Conservation (phyloP, 2,329 filamentous ascomycete genomes). For the Fragosphaeria purpurea region DNA sequence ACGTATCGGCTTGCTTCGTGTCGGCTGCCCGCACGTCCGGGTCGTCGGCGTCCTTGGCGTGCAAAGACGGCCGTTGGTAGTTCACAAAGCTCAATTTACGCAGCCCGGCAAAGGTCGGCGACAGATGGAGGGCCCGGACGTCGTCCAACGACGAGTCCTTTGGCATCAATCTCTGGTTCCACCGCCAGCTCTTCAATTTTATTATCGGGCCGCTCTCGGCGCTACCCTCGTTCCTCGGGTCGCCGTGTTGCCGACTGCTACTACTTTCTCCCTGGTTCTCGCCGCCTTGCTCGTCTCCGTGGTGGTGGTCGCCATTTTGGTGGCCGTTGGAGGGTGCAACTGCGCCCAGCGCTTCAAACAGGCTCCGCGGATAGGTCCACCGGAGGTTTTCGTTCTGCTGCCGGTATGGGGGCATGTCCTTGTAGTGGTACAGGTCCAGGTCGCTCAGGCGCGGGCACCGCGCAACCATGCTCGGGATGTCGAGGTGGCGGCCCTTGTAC, state of each 20-base stretch:
- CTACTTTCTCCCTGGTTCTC: neutral
- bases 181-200: slow-evolving; percentile 46
- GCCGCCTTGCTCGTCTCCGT: slow-evolving; percentile 13
- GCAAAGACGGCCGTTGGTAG: slow-evolving; percentile 46
- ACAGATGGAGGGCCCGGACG: slow-evolving; percentile 42
- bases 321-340: slow-evolving; percentile 16
- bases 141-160: slow-evolving; percentile 36
- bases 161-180: slow-evolving; percentile 46
- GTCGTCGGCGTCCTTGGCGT: slow-evolving; percentile 31
- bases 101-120: slow-evolving; percentile 45
- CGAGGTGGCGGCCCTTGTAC: slow-evolving; percentile 39
- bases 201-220: neutral
- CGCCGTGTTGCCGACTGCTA: no score
- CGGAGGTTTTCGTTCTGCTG: slow-evolving; percentile 44
- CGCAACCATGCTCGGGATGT: slow-evolving; percentile 42
- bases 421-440: slow-evolving; percentile 61
- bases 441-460: slow-evolving; percentile 57
- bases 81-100: slow-evolving; percentile 52
- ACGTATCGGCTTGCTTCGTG: slow-evolving; percentile 18
- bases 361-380: slow-evolving; percentile 58
- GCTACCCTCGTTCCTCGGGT: neutral
- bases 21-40: slow-evolving; percentile 31
- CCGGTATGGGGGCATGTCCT: slow-evolving; percentile 59
- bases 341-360: slow-evolving; percentile 55
- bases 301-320: slow-evolving; percentile 20